Percentiles rank a stretch among this genome's conserved stretches.
These are phyloP conservation scores for Botrytis elliptica DNA, from an alignment of 2,329 filamentous ascomycete genomes.

Conservation along the genomic window DNA sequence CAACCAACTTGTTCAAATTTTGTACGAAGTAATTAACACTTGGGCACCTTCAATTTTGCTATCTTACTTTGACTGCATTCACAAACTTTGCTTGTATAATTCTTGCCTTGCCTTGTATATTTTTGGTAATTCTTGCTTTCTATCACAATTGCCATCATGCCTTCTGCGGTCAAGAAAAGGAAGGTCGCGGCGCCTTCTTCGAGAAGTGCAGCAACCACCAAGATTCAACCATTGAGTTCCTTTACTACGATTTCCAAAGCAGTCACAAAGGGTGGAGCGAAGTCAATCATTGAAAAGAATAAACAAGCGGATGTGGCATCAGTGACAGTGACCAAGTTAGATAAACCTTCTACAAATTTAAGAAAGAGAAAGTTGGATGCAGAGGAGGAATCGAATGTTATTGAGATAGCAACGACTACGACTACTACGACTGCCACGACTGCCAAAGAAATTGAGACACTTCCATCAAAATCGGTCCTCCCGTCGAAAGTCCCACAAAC, in stretches of 20 bases:
- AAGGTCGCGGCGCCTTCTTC: constrained; percentile 32
- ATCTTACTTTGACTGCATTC: background rate
- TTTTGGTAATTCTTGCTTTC: constrained; percentile 19
- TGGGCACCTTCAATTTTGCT: constrained; percentile 25
- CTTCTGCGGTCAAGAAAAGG: constrained; percentile 35
- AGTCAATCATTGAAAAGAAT: constrained; percentile 40
- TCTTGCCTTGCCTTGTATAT: constrained; percentile 16
- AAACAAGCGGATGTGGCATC: constrained; percentile 33
- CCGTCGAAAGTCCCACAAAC: constrained; percentile 31
- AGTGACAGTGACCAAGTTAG: constrained; percentile 41
- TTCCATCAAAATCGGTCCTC: constrained; percentile 19
- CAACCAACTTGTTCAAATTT: constrained; percentile 13
- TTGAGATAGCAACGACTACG: constrained; percentile 19
- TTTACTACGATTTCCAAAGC: constrained; percentile 48
- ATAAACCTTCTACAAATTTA: constrained; percentile 36
- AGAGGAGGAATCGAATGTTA: constrained; percentile 26
- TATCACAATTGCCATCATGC: constrained; percentile 34
- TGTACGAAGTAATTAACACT: constrained; percentile 19
- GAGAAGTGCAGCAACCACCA: constrained; percentile 24
- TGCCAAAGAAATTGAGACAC: constrained; percentile 25
- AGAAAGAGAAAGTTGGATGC: constrained; percentile 37
- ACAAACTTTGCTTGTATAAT: background rate
- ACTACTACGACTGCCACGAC: constrained; percentile 1
- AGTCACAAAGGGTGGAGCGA: constrained; percentile 36
- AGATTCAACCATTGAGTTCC: constrained; percentile 41